phyloP scores from a whole-genome alignment of 495 filamentous ascomycete genomes.

The Schizothecium vesticola region DNA sequence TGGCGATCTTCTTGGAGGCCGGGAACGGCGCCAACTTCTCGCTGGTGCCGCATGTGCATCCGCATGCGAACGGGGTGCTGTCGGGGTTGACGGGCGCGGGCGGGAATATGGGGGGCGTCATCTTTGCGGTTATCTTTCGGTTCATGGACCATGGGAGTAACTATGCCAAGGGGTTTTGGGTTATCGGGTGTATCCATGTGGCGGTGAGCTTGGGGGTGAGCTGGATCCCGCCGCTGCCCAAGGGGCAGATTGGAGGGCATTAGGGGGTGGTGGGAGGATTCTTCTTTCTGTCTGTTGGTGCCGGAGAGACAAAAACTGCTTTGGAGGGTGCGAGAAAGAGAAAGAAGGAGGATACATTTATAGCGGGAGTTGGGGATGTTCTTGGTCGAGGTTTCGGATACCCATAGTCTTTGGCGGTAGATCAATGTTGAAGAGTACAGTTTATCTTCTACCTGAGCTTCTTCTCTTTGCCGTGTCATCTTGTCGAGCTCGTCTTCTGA shows the following conservation, averaged over 20 bases:
- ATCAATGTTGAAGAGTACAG: background rate
- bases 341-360: background rate
- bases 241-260: constrained; percentile 59
- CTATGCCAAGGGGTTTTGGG: constrained; percentile 70
- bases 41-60: constrained; percentile 78
- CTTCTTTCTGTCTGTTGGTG: too few relatives aligned
- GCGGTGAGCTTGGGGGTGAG: constrained; percentile 57
- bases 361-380: background rate
- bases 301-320: background rate
- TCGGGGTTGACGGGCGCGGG: constrained; percentile 71
- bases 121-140: constrained; percentile 82
- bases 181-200: constrained; percentile 73
- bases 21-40: constrained; percentile 80
- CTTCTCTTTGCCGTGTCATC: background rate
- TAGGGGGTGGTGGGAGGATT: constrained; percentile 19
- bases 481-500: background rate
- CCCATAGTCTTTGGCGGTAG: background rate
- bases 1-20: constrained; percentile 79
- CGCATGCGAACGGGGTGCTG: constrained; percentile 62
- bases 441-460: background rate
- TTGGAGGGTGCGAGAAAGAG: background rate
- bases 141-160: constrained; percentile 55
- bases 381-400: background rate
- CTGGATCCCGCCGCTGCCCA: constrained; percentile 71
- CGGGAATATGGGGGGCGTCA: constrained; percentile 79